Evolutionary conservation across 164 flowering plant species (phyloP).

Genomic region (Vitis rupestris): DNA sequence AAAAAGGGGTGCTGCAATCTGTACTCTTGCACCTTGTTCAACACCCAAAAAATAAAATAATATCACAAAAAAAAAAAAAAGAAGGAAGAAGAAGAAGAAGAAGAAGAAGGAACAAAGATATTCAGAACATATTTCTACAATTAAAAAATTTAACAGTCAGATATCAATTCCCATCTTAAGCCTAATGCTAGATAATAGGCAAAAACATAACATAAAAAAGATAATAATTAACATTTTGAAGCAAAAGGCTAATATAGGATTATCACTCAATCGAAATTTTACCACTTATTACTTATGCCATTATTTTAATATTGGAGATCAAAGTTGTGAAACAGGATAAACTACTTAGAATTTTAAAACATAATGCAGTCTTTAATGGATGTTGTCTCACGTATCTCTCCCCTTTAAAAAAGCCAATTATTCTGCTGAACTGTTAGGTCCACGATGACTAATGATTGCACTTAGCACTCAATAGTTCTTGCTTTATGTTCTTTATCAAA

Average conservation of each 20-base stretch:
- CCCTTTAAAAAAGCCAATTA: conserved; percentile 16
- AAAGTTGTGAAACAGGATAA: background rate
- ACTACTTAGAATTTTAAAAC: background rate
- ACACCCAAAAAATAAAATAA: too few relatives aligned
- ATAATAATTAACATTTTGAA: background rate
- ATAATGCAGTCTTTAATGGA: background rate
- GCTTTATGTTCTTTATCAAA: conserved; percentile 4
- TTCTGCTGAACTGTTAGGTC: background rate
- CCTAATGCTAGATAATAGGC: background rate
- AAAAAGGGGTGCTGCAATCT: too few relatives aligned
- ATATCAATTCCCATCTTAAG: too few relatives aligned
- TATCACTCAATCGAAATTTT: background rate
- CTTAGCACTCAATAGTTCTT: conserved; percentile 6
- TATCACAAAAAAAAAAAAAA: too few relatives aligned
- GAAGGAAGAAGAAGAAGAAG: too few relatives aligned
- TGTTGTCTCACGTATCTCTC: conserved; percentile 2
- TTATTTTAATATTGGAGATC: background rate
- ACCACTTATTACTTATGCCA: background rate
- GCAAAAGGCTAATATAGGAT: background rate
- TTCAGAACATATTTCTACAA: too few relatives aligned
- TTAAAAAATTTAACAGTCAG: too few relatives aligned
- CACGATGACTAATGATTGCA: conserved; percentile 11
- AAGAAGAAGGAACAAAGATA: too few relatives aligned
- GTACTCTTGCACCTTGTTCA: too few relatives aligned
- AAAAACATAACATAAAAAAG: background rate